phyloP scores from a whole-genome alignment of 805 yeast genomes.

The Wickerhamomyces bisporus region DNA sequence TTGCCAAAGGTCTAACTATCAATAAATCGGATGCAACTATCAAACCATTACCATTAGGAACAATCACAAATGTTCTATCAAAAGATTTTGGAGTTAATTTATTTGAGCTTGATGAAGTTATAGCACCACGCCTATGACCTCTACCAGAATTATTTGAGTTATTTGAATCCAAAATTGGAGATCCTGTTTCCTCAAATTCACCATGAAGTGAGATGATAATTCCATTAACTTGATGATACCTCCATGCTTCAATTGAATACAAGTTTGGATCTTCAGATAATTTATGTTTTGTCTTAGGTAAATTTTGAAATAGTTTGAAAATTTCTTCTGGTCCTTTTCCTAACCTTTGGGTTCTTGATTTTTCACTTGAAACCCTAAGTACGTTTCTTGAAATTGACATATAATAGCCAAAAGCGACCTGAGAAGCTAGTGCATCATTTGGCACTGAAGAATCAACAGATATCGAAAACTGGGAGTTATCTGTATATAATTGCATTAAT shows the following conservation, averaged over 20 bases:
- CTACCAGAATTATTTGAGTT: slow-evolving; percentile 17
- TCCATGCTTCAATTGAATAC: slow-evolving; percentile 75
- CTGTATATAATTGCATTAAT: slow-evolving; percentile 68
- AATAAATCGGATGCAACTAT: slow-evolving; percentile 86
- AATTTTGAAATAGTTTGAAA: slow-evolving; percentile 47
- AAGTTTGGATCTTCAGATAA: slow-evolving; percentile 55
- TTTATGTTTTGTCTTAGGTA: slow-evolving; percentile 80
- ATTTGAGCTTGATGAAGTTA: slow-evolving; percentile 21
- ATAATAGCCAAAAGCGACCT: slow-evolving; percentile 58
- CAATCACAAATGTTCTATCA: slow-evolving; percentile 77
- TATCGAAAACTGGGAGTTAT: slow-evolving; percentile 78
- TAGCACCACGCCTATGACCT: slow-evolving; percentile 25
- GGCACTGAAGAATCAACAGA: slow-evolving; percentile 74
- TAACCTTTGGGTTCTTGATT: slow-evolving; percentile 53
- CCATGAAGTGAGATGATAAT: slow-evolving; percentile 82
- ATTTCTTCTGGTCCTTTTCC: slow-evolving; percentile 68
- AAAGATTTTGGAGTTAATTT: slow-evolving; percentile 64
- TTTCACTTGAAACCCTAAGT: slow-evolving; percentile 49
- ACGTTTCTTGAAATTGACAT: slow-evolving; percentile 73
- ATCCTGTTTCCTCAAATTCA: slow-evolving; percentile 62
- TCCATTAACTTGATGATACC: slow-evolving; percentile 68
- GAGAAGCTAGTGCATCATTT: slow-evolving; percentile 28
- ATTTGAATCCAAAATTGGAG: slow-evolving; percentile 39
- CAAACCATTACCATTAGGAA: slow-evolving; percentile 65
- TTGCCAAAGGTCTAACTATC: slow-evolving; percentile 56